These are phyloP conservation scores for Tanacetum coccineum DNA, from an alignment of 129 eudicot genomes.

Conservation along the genomic window DNA sequence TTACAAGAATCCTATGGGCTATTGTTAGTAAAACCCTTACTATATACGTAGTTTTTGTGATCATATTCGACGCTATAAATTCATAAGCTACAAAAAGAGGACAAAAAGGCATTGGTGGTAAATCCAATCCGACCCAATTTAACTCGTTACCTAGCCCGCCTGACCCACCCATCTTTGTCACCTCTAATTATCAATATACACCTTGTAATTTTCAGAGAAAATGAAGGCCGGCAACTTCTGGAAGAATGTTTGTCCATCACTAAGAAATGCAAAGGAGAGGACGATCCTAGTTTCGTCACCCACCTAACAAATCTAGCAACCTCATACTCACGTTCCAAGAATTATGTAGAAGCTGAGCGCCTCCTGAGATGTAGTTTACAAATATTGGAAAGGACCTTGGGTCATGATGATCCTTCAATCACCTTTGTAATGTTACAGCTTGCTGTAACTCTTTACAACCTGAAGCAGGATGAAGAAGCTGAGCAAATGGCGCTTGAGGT, in stretches of 20 bases:
- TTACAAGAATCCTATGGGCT: background rate
- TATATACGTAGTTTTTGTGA: background rate
- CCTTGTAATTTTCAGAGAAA: constrained; percentile 39
- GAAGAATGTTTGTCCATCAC: constrained; percentile 64
- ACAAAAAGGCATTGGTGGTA: background rate
- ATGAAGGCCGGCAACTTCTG: constrained; percentile 65
- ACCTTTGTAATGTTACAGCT: constrained; percentile 82
- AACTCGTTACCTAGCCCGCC: too few relatives aligned
- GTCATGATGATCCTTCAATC: constrained; percentile 60
- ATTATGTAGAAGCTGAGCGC: constrained; percentile 81
- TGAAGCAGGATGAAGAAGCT: constrained; percentile 71
- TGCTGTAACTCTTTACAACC: constrained; percentile 70
- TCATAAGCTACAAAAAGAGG: background rate
- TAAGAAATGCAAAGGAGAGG: constrained; percentile 65
- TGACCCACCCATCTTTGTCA: background rate
- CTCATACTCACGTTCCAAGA: constrained; percentile 74
- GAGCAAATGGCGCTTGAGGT: constrained; percentile 65
- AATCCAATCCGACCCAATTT: background rate
- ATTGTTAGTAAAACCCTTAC: background rate
- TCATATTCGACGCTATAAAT: background rate
- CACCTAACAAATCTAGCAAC: constrained; percentile 85
- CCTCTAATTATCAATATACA: constrained; percentile 5
- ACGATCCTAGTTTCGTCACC: constrained; percentile 61
- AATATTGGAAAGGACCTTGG: constrained; percentile 47
- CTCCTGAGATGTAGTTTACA: constrained; percentile 57